Conservation (phyloP, 2,329 filamentous ascomycete species). For the Cladophialophora immunda region DNA sequence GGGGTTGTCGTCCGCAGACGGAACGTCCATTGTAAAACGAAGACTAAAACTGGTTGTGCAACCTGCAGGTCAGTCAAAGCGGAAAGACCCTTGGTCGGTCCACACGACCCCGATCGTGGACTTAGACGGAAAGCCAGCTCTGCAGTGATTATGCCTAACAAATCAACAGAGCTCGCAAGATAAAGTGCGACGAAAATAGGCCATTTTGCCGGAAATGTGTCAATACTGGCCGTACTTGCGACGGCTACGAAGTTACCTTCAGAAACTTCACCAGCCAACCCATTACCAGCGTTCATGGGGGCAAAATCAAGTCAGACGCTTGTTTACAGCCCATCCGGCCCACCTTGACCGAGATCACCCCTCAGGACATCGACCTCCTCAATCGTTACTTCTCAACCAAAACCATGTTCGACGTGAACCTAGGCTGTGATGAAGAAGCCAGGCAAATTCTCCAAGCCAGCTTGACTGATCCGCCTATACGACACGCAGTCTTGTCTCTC, state of each 20-base stretch:
- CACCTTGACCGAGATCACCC: conserved; percentile 24
- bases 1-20: conserved; percentile 41
- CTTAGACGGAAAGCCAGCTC: conserved; percentile 18
- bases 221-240: conserved; percentile 53
- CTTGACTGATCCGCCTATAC: conserved; percentile 48
- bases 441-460: conserved; percentile 51
- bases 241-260: conserved; percentile 55
- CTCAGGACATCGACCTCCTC: conserved; percentile 48
- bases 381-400: conserved; percentile 55
- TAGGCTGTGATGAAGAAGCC: conserved; percentile 53
- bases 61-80: conserved; percentile 53
- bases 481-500: conserved; percentile 53
- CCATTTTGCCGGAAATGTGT: conserved; percentile 49
- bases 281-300: conserved; percentile 34
- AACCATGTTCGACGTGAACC: conserved; percentile 51
- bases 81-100: conserved; percentile 29
- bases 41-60: conserved; percentile 55
- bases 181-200: conserved; percentile 52
- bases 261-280: conserved; percentile 42
- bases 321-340: conserved; percentile 37
- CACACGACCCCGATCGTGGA: conserved; percentile 24
- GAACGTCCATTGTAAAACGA: conserved; percentile 44
- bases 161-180: conserved; percentile 47
- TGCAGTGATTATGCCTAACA: conserved; percentile 34
- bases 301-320: conserved; percentile 34